phyloP scores from a whole-genome alignment of 352 stramenopile species.

The Thraustochytrium sp. region DNA sequence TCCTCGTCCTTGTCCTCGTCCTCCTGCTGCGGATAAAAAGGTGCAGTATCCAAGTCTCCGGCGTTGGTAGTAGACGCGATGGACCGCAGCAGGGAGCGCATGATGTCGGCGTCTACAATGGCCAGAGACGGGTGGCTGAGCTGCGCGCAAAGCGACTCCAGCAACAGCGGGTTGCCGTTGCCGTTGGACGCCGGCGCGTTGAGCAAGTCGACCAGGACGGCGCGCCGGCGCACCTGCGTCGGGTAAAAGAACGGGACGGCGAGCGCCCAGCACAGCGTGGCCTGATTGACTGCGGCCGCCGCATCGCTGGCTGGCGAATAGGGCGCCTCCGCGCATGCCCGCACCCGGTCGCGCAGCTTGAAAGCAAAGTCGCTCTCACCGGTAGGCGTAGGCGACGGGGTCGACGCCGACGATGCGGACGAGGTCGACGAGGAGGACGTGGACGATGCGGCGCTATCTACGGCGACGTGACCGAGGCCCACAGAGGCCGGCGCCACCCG shows the following conservation, averaged over 20 bases:
- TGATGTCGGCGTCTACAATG: not conserved
- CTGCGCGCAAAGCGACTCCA: not conserved
- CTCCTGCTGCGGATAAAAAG: not conserved
- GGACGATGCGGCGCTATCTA: too few species aligned
- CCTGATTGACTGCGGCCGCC: constrained; percentile 40
- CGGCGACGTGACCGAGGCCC: constrained; percentile 60
- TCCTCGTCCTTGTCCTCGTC: not conserved
- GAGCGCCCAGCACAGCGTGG: constrained; percentile 16
- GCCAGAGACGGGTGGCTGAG: not conserved
- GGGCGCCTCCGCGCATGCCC: not conserved
- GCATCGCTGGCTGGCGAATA: not conserved
- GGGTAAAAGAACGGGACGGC: constrained; percentile 11
- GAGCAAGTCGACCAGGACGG: not conserved
- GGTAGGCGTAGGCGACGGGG: too few species aligned
- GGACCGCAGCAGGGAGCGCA: not conserved
- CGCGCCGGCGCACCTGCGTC: not conserved
- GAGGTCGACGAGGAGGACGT: too few species aligned
- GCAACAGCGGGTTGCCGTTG: not conserved
- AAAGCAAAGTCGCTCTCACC: constrained; percentile 7
- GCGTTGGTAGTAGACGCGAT: not conserved
- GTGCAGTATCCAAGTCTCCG: not conserved
- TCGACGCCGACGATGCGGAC: too few species aligned
- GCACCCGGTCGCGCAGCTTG: not conserved
- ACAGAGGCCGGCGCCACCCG: constrained; percentile 69
- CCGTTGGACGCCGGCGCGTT: not conserved